These are phyloP conservation scores for Melaleuca alternifolia DNA, from an alignment of 345 rosid species.

Conservation along the genomic window DNA sequence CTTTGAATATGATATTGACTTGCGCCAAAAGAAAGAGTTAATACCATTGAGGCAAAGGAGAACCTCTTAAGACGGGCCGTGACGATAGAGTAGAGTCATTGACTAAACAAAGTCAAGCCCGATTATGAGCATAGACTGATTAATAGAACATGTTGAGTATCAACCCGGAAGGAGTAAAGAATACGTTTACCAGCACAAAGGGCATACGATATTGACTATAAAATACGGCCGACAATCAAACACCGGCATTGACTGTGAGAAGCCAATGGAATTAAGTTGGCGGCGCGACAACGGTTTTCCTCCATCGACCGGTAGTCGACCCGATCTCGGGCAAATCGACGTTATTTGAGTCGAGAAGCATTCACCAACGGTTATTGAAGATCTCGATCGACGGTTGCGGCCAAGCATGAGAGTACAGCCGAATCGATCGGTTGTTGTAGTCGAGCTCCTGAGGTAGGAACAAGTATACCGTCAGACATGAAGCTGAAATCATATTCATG, in stretches of 20 bases:
- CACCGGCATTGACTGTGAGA: not conserved
- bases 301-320: not conserved
- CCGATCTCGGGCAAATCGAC: not conserved
- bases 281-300: not conserved
- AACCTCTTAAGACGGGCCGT: not conserved
- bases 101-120: no score
- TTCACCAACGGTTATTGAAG: no score
- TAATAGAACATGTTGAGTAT: no score
- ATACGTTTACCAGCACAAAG: no score
- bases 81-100: not conserved
- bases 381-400: no score
- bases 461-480: no score
- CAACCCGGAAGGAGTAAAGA: no score
- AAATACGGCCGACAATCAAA: no score
- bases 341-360: not conserved
- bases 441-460: no score
- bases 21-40: not conserved
- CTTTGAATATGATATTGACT: not conserved
- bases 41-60: not conserved
- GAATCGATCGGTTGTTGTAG: not conserved
- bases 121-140: no score
- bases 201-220: no score
- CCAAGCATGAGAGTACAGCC: not conserved
- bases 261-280: not conserved
- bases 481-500: no score